Base-by-base conservation (phyloP, 2,329 filamentous ascomycete species). In the Penicillium italicum region DNA sequence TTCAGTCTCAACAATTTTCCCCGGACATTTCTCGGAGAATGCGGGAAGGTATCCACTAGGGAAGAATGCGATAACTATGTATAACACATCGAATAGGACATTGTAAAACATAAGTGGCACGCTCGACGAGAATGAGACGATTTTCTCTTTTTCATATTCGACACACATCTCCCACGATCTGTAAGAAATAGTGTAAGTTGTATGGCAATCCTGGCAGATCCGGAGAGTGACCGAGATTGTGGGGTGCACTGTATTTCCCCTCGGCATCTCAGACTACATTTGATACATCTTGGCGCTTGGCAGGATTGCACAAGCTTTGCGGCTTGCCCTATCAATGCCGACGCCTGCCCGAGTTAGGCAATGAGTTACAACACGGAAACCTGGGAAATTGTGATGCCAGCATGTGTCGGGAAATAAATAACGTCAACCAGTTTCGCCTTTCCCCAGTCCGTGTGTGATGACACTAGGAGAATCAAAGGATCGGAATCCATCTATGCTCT, bases 251-350 rank as follows among this genome's bases (percentile, higher is more conserved):
- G 12, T 5, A 24, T 22, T 22, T 24, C 22, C 14, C 40, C 40
- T 22, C 22, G 2, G 9, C 22, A 22, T 14, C 20, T 5, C 30
- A 45, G 30, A 20, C 33, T 16, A 24, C 14, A 45, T 45, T 33
- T 9, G 14, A 12, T 45, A 44, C 34, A 6, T 31, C 48, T 51
- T 44, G 38, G 48, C 48, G 28, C 48, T 50, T 50, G 48, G 48
- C n/a, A n/a, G n/a, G n/a, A n/a, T n/a, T n/a, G n/a, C n/a, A n/a
- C n/a, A n/a, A n/a, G n/a, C n/a, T n/a, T n/a, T n/a, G n/a, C n/a
- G n/a, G n/a, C n/a, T 9, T 10, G 20, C 14, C 38, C 38, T 10
- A 41, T 24, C 24, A 42, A 44, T 26, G 41, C 33, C 43, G 43
- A 45, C 30, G 5, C 28, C 48, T 30, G 38, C 8, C 48, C 48